Percentiles rank a stretch among this genome's conserved stretches.
Evolutionary conservation across 768 basidiomycete genomes (phyloP).

Genomic region (Suillus subluteus): DNA sequence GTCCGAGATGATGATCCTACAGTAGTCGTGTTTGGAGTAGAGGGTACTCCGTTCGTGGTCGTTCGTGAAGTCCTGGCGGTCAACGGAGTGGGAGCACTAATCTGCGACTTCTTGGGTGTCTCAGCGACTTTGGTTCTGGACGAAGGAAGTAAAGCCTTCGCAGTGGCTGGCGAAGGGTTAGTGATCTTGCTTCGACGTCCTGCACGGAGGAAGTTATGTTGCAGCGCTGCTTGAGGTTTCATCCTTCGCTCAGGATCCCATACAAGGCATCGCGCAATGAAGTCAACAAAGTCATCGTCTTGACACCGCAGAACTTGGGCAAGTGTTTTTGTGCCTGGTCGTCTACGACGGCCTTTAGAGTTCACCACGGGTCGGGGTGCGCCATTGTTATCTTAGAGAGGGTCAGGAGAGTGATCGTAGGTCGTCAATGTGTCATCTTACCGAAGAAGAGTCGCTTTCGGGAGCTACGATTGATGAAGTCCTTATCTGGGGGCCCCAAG

Average conservation of each 20-base stretch:
- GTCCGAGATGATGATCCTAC: slow-evolving; percentile 65
- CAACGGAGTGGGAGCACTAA: slow-evolving; percentile 86
- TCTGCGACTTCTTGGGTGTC: slow-evolving; percentile 89
- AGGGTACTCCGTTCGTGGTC: slow-evolving; percentile 49
- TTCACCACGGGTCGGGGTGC: slow-evolving; percentile 92
- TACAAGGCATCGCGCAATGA: slow-evolving; percentile 93
- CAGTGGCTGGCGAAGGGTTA: slow-evolving; percentile 45
- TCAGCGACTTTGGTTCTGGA: slow-evolving; percentile 61
- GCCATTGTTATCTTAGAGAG: slow-evolving; percentile 80
- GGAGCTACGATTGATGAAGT: slow-evolving; percentile 91
- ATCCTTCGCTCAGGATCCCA: slow-evolving; percentile 98
- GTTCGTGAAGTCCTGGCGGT: slow-evolving; percentile 75
- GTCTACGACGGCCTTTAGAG: slow-evolving; percentile 91
- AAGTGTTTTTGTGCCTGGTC: slow-evolving; percentile 90
- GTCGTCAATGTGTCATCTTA: slow-evolving; percentile 40
- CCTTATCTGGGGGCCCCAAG: slow-evolving; percentile 92
- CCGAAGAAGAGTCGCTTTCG: slow-evolving; percentile 97
- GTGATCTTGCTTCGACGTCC: slow-evolving; percentile 58
- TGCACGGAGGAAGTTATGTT: slow-evolving; percentile 85
- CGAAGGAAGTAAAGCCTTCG: slow-evolving; percentile 62
- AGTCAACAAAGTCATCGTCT: slow-evolving; percentile 96
- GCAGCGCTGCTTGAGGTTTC: slow-evolving; percentile 90
- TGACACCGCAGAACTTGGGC: slow-evolving; percentile 88
- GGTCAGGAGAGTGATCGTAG: slow-evolving; percentile 14
- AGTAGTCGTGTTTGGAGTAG: slow-evolving; percentile 63